Conservation (phyloP, 179 eudicot genomes). For the Silene coronaria region DNA sequence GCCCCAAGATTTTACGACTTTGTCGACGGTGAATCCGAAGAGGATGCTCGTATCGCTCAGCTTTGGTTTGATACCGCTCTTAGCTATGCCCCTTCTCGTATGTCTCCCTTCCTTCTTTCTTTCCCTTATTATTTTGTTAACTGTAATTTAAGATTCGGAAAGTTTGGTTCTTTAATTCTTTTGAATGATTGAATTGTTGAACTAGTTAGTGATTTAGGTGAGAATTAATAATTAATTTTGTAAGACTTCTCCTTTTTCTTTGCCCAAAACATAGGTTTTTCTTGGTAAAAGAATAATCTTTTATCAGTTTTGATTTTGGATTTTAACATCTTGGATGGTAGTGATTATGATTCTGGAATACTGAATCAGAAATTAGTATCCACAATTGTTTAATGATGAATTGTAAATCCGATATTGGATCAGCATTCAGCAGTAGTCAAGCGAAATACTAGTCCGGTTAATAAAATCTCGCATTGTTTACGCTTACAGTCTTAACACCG, state of each 20-base stretch:
- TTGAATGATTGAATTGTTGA: neutral
- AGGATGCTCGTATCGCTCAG: conserved; percentile 55
- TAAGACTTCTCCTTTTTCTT: neutral
- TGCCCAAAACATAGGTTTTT: too few species aligned
- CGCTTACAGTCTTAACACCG: too few species aligned
- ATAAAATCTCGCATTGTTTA: too few species aligned
- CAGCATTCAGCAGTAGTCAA: too few species aligned
- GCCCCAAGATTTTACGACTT: conserved; percentile 82
- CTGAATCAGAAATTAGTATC: too few species aligned
- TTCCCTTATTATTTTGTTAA: neutral
- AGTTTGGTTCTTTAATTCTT: neutral
- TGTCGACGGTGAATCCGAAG: conserved; percentile 51
- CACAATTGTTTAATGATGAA: too few species aligned
- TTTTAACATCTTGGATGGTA: too few species aligned
- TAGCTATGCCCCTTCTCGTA: conserved; percentile 84
- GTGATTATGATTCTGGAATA: too few species aligned
- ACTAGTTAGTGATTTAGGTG: neutral
- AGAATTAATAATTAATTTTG: neutral
- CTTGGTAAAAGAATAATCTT: too few species aligned
- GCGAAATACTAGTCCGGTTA: too few species aligned
- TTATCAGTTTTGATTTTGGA: neutral
- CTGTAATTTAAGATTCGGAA: neutral
- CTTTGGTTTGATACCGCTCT: conserved; percentile 74
- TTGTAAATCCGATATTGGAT: too few species aligned
- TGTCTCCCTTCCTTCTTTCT: conserved; percentile 13